These are phyloP conservation scores for Apiotrichum porosum DNA, from an alignment of 1,284 basidiomycete species.

Conservation along the genomic window DNA sequence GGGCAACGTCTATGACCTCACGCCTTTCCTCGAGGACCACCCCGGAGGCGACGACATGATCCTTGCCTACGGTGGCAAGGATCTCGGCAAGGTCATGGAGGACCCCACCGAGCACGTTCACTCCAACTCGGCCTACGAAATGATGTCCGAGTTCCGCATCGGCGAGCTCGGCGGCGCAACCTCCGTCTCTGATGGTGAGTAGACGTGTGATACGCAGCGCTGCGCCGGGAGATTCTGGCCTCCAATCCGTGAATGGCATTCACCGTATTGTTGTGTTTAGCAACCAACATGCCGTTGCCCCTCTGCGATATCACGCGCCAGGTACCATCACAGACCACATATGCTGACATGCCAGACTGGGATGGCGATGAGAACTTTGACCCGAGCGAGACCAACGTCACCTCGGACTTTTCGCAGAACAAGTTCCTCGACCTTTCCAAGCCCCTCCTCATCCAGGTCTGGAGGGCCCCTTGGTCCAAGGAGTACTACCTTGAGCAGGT, in stretches of 20 bases:
- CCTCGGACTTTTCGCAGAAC: conserved; percentile 75
- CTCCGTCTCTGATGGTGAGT: conserved; percentile 71
- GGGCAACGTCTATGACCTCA: conserved; percentile 52
- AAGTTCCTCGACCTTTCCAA: conserved; percentile 87
- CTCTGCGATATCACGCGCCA: too few relatives aligned
- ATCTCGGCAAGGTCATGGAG: conserved; percentile 76
- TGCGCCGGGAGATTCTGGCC: too few relatives aligned
- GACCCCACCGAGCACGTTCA: conserved; percentile 85
- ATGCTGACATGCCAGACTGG: too few relatives aligned
- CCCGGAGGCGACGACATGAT: conserved; percentile 54
- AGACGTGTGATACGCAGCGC: too few relatives aligned
- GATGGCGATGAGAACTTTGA: conserved; percentile 80
- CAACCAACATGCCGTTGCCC: too few relatives aligned
- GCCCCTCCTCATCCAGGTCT: conserved; percentile 57
- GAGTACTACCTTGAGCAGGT: conserved; percentile 94
- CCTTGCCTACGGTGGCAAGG: conserved; percentile 69
- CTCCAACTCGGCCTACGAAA: conserved; percentile 83
- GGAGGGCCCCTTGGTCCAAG: conserved; percentile 58
- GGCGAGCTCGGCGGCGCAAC: conserved; percentile 72
- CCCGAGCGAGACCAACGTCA: conserved; percentile 76
- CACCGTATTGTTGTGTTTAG: too few relatives aligned
- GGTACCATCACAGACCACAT: too few relatives aligned
- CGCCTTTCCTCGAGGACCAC: conserved; percentile 52
- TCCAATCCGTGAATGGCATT: too few relatives aligned
- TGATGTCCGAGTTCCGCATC: conserved; percentile 81